Evolutionary conservation across 2,329 filamentous ascomycete genomes (phyloP), one percentile per base, ranked within the genome.

Genomic region (Pseudonectria buxi): DNA sequence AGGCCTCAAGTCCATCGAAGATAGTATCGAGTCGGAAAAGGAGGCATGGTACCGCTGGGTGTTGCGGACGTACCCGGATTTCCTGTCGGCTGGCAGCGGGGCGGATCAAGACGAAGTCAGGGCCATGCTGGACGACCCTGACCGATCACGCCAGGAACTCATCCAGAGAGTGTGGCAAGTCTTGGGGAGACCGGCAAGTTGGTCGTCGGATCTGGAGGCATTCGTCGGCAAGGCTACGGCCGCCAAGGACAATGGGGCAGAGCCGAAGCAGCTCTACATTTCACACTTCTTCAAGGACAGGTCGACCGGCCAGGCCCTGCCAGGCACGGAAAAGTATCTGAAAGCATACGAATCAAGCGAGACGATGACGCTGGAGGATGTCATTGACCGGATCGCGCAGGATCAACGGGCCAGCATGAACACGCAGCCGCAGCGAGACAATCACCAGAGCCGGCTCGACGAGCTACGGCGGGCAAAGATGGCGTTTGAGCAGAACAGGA

Each of bases 41-140:
- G 63, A 65, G 40, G 63, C 64, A 10, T 77, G 74, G 72, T 72
- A 74, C 38, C 64, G 68, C 36, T 68, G 61, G 53, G 61, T 64
- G 3, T 43, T 67, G 30, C 54, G 60, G n/a, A 56, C 48, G 36
- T 57, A 63, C 31, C 61, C 62, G 6, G 59, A 59, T 33, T 62
- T 65, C 39, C 52, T 65, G 14, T 53, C 56, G 16, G 50, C 55
- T 7, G 56, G 58, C 26, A 45, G 45, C 12, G 46, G 49, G 16
- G 46, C 49, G 10, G 51, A 56, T 12, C 45, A 49, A 16, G 58
- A 61, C 5, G 58, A 62, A 33, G 41, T 65, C 33, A 49, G 55
- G 33, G 43, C 47, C 32, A 59, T 61, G 51, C 44, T 64, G 13
- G 55, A 63, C 14, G 61, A 64, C 33, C 58, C 61, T 6, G 61